Evolutionary conservation across 2,329 filamentous ascomycete species (phyloP).

Genomic region (Blastomyces emzantsi): DNA sequence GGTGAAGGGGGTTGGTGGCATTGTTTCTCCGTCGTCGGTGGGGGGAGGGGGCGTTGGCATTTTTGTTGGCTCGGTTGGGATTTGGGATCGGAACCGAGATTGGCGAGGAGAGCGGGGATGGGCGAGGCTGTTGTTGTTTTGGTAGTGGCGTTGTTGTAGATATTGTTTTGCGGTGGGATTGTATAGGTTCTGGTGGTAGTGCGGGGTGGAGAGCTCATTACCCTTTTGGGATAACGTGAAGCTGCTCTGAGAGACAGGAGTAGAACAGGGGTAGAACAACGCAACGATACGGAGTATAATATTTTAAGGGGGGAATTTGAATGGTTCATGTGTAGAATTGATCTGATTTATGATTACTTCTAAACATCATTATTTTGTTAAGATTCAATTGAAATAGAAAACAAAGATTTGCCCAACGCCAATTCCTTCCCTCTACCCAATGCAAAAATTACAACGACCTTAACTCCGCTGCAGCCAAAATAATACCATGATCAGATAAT

Average conservation of each 20-base stretch:
- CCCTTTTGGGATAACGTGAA: not conserved
- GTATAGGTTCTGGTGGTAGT: not conserved
- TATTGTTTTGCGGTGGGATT: not conserved
- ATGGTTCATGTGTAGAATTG: not conserved
- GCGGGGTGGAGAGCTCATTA: not conserved
- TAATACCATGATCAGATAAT: not conserved
- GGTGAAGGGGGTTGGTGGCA: slow-evolving; percentile 17
- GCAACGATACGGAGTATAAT: not conserved
- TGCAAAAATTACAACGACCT: no score
- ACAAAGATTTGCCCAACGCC: not conserved
- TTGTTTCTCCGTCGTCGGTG: slow-evolving; percentile 14
- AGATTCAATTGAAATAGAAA: not conserved
- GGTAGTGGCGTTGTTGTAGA: not conserved
- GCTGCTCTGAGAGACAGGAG: not conserved
- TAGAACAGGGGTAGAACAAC: not conserved
- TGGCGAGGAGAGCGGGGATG: not conserved
- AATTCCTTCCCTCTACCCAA: not conserved
- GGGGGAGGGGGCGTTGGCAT: not conserved
- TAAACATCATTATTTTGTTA: not conserved
- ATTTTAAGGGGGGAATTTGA: not conserved
- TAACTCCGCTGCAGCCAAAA: not conserved
- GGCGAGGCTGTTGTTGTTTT: no score
- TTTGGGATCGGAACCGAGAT: not conserved
- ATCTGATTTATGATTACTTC: not conserved
- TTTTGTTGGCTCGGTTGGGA: not conserved